phyloP scores from a whole-genome alignment of 75 land plant genomes.

The Isoetes taiwanensis region DNA sequence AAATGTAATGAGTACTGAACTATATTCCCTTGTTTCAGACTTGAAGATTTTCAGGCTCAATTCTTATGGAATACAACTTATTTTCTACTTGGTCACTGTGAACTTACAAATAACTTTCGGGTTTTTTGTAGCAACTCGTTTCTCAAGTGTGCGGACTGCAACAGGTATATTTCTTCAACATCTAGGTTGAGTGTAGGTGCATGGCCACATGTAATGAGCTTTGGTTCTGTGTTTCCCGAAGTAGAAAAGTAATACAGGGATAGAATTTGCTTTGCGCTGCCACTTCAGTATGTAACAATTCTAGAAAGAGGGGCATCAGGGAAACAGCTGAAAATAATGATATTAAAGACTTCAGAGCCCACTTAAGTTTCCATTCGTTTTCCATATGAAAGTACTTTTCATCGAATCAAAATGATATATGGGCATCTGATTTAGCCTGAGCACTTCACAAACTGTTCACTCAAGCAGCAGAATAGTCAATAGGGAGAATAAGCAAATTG shows the following conservation, averaged over 20 bases:
- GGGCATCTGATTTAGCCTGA: no score
- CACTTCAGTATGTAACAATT: no score
- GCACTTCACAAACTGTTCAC: no score
- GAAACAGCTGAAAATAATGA: no score
- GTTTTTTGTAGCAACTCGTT: constrained; percentile 54
- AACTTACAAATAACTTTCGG: constrained; percentile 73
- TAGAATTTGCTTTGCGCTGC: no score
- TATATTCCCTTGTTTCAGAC: constrained; percentile 30
- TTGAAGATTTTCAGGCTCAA: constrained; percentile 67
- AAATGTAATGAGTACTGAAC: background rate
- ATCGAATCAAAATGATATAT: no score
- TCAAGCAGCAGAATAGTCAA: background rate
- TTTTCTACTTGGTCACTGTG: constrained; percentile 68
- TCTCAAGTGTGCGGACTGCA: constrained; percentile 62
- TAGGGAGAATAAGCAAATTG: background rate
- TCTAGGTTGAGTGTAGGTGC: no score
- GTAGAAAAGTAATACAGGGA: background rate
- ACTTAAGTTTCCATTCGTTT: no score
- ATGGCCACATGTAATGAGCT: no score
- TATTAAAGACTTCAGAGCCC: no score
- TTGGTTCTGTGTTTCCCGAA: background rate
- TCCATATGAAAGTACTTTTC: no score
- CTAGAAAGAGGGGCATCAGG: no score
- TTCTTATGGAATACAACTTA: constrained; percentile 62
- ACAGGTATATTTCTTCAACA: constrained; percentile 35